Base-by-base conservation (phyloP, 75 land plant genomes). In the Isoetes taiwanensis region DNA sequence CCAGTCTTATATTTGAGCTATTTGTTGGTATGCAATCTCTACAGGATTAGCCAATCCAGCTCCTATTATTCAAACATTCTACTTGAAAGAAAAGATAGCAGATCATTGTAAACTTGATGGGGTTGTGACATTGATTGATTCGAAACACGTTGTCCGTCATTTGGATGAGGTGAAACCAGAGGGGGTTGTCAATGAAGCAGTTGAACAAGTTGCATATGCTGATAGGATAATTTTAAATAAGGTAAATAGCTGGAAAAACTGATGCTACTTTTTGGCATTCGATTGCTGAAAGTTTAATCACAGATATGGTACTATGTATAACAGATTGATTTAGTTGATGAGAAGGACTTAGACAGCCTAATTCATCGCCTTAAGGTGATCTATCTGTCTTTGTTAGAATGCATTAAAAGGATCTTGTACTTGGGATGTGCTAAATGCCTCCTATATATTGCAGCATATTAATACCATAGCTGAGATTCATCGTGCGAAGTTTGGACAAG, bases 171-270 rank as follows among this genome's bases (percentile, higher is more conserved):
- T 80, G 14, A 91, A 83, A 64, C 88, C 87, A 30, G 80, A 85
- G 50, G 90, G 90, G 66, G 80, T 79, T 14, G 93, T 91, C 10
- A 91, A 91, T 71, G 97, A 91, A 62, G 97, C 94, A n/a, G 78
- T 91, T 26, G 94, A 91, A 58, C 97, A 91, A 68, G 72, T 91
- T 63, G 97, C 97, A 10, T 86, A 83, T 77, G 97, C 97, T 10
- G 97, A 91, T 56, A 78, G 97, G 1, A 78, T 91, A 12, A 78
- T 91, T 58, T 38, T 91, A 43, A 91, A 91, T 63, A 91, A 91
- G 88, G 97, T 79, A 33, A 28, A 33, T 29, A 19, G 28, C 19
- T 30, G 5, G 8, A n/a, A n/a, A n/a, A n/a, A n/a, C n/a, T n/a
- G n/a, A n/a, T n/a, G n/a, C n/a, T n/a, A n/a, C n/a, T n/a, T n/a